Base-by-base conservation (phyloP, 1,284 basidiomycete genomes). In the Nidula niveotomentosa region DNA sequence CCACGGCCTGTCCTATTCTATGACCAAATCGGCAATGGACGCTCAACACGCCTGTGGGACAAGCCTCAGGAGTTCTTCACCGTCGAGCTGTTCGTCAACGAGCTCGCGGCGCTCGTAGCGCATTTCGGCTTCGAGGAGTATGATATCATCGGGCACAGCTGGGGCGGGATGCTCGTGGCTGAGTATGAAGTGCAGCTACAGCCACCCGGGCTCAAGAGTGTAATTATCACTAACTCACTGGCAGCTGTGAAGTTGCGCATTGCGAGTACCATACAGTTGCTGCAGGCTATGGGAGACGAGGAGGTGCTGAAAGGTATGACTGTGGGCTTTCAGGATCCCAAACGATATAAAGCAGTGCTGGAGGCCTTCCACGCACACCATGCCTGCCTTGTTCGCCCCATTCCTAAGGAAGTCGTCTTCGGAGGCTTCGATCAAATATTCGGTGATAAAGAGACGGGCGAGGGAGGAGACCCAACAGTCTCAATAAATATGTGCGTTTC, bases 21-120 rank as follows among this genome's bases (percentile, higher is more conserved):
- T 33, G 49, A 51, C 37, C 37, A 51, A 43, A 18, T 51, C 30
- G 49, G 49, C 3, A 43, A 43, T 37, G 49, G 36, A 9, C 12
- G n/a, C 9, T 51, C 49, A 10, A 51, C 36, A 12, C 49, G 30
- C 30, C 13, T 51, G 13, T 17, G 15, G 23, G 49, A 41, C 30
- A 43, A 18, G 17, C 49, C 49, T 5, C n/a, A 18, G n/a, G 36
- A 41, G 3, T 51, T 51, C 30, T 51, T 34, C 36, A 51, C 6
- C 8, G 36, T 43, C 15, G 30, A 51, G 30, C 23, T 51, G 37
- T 51, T 51, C 37, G 41, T 51, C 10, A 37, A 18, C 49, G 49
- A 51, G 6, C 18, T 51, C 36, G 39, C 12, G 12, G 15, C 12
- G 12, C 15, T 41, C 13, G 12, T 41, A 17, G 39, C 39, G 12